A percentile compares a stretch with the other conserved stretches of the same genome.
phyloP scores from a whole-genome alignment of 441 rosid genomes.

The Viola pubescens region DNA sequence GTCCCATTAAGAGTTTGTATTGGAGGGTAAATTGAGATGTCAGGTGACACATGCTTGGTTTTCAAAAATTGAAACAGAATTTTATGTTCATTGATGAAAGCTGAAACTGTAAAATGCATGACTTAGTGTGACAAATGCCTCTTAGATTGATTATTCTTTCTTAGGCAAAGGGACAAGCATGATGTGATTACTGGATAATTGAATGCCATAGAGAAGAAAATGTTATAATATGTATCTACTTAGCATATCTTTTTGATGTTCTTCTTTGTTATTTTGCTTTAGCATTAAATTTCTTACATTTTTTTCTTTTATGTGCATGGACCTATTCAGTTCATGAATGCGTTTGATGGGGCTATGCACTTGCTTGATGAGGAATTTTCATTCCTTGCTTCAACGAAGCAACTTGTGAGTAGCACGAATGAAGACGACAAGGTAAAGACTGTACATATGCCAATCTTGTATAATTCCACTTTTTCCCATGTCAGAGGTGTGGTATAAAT shows the following conservation, averaged over 20 bases:
- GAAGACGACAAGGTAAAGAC: constrained; percentile 61
- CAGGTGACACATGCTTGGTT: no score
- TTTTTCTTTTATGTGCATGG: constrained; percentile 9
- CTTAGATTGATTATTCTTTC: background rate
- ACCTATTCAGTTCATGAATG: constrained; percentile 59
- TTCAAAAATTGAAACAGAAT: no score
- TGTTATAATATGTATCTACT: background rate
- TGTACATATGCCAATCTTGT: background rate
- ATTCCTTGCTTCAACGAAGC: constrained; percentile 60
- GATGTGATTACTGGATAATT: constrained; percentile 6
- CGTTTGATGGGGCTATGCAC: constrained; percentile 70
- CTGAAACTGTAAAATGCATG: background rate
- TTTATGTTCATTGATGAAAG: no score
- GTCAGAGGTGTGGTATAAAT: background rate
- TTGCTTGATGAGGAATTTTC: constrained; percentile 57
- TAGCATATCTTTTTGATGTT: background rate
- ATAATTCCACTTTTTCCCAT: background rate
- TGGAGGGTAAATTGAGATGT: no score
- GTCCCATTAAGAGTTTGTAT: no score
- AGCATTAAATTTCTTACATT: background rate
- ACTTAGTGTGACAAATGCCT: background rate
- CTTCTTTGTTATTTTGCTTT: background rate
- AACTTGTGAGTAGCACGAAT: constrained; percentile 60
- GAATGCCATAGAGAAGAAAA: background rate
- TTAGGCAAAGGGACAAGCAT: background rate